Evolutionary conservation across 768 basidiomycete genomes (phyloP), one percentile per base, ranked within the genome.

Genomic region (Kwoniella dendrophila): DNA sequence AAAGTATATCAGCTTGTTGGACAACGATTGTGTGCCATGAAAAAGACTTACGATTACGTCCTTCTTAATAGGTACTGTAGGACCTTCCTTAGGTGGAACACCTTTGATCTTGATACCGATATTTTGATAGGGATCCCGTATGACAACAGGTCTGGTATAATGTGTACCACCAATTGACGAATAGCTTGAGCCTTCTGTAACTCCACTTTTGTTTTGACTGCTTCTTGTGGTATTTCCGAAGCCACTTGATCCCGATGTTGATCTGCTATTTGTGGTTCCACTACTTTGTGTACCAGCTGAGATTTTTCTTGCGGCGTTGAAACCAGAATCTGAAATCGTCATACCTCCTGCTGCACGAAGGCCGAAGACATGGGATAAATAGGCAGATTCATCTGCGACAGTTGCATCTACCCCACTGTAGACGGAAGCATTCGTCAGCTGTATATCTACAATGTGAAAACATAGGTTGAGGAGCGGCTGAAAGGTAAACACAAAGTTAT

Each of bases 351-450:
- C 63, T 11, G 71, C 62, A 26, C 61, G 64, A 30, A 66, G 63
- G 18, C 64, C 65, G 16, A 58, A 67, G 6, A 64, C 56, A 53
- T 68, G 51, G 2, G 64, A 44, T 3, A 66, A 38, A 36, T 63
- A 65, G n/a, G 56, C 58, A 3, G 54, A 49, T 6, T 64, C 66
- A 34, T 74, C 73, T 10, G 68, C 57, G 41, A 74, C 64, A 11
- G 63, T 66, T 26, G 73, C 66, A 44, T 74, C 73, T 27, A 74
- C 68, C 12, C 73, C 73, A 52, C 73, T 74, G 44, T 0, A 8
- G 29, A 24, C 3, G 24, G 65, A 34, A 71, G 52, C 60, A 20
- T 24, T 4, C 2, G 30, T 40, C 34, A 33, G 54, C 27, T 27
- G 26, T 43, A 29, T 5, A 51, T 29, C 22, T 14, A 24, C 22